Conservation (phyloP, 1,284 basidiomycete genomes). For the Heterobasidion occidentale region DNA sequence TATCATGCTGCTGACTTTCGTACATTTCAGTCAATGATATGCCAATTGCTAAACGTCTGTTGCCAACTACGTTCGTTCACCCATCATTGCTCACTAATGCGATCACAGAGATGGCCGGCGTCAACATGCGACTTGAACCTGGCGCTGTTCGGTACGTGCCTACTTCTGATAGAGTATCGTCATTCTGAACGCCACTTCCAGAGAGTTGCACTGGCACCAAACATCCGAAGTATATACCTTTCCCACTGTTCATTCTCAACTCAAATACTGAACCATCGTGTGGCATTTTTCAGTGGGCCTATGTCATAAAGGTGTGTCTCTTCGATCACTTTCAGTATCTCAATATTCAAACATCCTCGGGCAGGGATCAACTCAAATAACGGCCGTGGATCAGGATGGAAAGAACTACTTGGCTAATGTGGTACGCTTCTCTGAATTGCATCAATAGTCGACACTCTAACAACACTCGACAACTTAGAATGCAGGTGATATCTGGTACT, state of each 20-base stretch:
- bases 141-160: slow-evolving; percentile 50
- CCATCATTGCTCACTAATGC: neutral
- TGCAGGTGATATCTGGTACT: slow-evolving; percentile 47
- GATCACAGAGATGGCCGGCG: slow-evolving; percentile 47
- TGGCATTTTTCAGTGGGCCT: slow-evolving; percentile 45
- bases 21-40: slow-evolving; percentile 36
- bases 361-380: slow-evolving; percentile 46
- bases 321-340: neutral
- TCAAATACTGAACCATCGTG: slow-evolving; percentile 5
- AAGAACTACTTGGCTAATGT: slow-evolving; percentile 55
- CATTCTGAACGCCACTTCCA: slow-evolving; percentile 14
- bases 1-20: slow-evolving; percentile 1
- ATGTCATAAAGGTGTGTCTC: slow-evolving; percentile 44
- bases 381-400: slow-evolving; percentile 52
- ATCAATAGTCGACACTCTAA: neutral
- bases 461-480: slow-evolving; percentile 11
- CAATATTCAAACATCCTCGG: slow-evolving; percentile 16
- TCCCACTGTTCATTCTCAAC: neutral
- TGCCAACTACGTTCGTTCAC: neutral
- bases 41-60: slow-evolving; percentile 49
- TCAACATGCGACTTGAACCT: slow-evolving; percentile 62
- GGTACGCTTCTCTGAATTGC: slow-evolving; percentile 24
- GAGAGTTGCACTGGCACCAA: slow-evolving; percentile 72
- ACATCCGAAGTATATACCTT: slow-evolving; percentile 43
- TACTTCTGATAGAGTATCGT: neutral